Evolutionary conservation across 2,329 filamentous ascomycete species (phyloP), one percentile per base, ranked within the genome.

Genomic region (Madurella mycetomatis): DNA sequence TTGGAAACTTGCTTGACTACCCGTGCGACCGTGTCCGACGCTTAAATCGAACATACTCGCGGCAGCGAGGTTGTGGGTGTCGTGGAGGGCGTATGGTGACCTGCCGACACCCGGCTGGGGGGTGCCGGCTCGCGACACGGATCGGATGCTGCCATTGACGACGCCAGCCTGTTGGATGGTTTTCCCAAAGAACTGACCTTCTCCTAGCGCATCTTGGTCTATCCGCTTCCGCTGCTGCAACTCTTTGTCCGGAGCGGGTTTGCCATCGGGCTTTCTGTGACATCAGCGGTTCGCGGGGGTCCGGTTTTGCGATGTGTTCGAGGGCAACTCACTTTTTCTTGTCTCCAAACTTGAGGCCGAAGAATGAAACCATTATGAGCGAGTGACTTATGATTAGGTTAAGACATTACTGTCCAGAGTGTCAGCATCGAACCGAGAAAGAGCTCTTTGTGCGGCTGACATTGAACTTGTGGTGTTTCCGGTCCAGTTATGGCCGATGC

Each of bases 361-460:
- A 82, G 59, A 83, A 80, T 2, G 81, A 82, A 18, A 83, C 80
- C 81, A 83, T 83, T 45, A 15, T 67, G 56, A 54, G 49, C n/a
- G 51, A 51, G 43, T 41, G 48, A 60, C 53, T 50, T 50, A 49
- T 42, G 34, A 49, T 51, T 53, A 55, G 41, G 49, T 16, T 50
- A 49, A 58, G 18, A 57, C 57, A 61, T 56, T 56, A 60, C 55
- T 60, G 51, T 37, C 17, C n/a, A 15, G 50, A 2, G 18, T 32
- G 53, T 58, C 43, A 61, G 53, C 16, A 34, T 17, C 25, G 25
- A 25, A 25, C 25, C 25, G 41, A 5, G 9, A 42, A 41, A 42
- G 5, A 42, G 25, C 25, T 25, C 25, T 42, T 42, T 3, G n/a
- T 11, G 34, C 34, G 13, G 13, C 34, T 37, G 9, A 42, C 7